These are phyloP conservation scores for Chenopodium album DNA, from an alignment of 148 eudicot species.

Conservation along the genomic window DNA sequence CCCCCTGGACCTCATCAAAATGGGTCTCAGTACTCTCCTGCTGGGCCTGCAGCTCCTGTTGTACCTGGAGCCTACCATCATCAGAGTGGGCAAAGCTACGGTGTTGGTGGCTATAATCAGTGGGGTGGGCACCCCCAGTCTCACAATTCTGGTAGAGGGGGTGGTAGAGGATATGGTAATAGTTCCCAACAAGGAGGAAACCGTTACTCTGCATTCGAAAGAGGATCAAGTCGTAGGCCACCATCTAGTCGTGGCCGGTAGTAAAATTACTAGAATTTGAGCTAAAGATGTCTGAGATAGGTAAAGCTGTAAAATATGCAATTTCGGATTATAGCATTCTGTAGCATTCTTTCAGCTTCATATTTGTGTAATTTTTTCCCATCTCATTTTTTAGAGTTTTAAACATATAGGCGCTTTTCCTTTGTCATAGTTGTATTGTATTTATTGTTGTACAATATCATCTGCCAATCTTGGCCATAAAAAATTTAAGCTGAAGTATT, in stretches of 20 bases:
- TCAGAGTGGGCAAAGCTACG: conserved; percentile 34
- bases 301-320: conserved; percentile 18
- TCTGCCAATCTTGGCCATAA: conserved; percentile 7
- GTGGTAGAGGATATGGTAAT: conserved; percentile 40
- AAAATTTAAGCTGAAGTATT: not conserved
- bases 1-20: conserved; percentile 23
- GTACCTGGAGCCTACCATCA: conserved; percentile 26
- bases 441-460: conserved; percentile 12
- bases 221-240: conserved; percentile 50
- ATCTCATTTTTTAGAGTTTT: not conserved
- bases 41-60: conserved; percentile 30
- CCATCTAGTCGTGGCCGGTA: conserved; percentile 43
- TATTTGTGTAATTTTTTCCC: not conserved
- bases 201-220: conserved; percentile 49
- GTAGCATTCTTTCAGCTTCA: conserved; percentile 17
- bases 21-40: conserved; percentile 29
- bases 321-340: not conserved
- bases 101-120: conserved; percentile 39
- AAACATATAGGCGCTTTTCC: not conserved
- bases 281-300: conserved; percentile 11
- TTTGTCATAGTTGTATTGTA: not conserved
- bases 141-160: conserved; percentile 41
- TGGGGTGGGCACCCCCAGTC: conserved; percentile 42
- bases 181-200: conserved; percentile 48
- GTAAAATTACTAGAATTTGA: conserved; percentile 16